Percentiles rank a stretch among this genome's conserved stretches.
These are phyloP conservation scores for Ophiostoma quercus DNA, from an alignment of 2,329 filamentous ascomycete genomes.

Conservation along the genomic window DNA sequence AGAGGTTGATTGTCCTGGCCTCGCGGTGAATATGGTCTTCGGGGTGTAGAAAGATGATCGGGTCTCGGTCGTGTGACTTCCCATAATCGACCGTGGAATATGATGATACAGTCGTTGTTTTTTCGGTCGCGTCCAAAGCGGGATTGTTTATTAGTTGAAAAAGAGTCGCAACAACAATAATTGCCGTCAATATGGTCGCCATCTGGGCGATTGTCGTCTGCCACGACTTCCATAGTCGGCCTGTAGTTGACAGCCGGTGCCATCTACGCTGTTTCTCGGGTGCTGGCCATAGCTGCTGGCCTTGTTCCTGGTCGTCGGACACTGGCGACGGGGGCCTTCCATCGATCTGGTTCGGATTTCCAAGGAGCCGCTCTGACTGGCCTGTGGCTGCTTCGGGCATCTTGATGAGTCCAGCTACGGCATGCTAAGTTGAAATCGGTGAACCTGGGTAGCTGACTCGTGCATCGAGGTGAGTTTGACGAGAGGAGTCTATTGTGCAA, in stretches of 20 bases:
- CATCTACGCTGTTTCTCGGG: not conserved
- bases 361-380: not conserved
- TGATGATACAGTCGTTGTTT: no score
- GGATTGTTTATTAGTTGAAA: not conserved
- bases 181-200: not conserved
- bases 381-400: not conserved
- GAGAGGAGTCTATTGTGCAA: not conserved
- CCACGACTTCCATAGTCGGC: not conserved
- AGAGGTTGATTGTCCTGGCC: conserved; percentile 33
- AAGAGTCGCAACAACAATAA: not conserved
- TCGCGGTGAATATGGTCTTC: conserved; percentile 39
- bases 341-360: not conserved
- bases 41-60: conserved; percentile 35
- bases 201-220: not conserved
- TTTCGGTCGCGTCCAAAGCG: no score
- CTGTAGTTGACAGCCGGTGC: not conserved
- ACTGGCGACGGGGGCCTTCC: not conserved
- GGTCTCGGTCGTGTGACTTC: not conserved
- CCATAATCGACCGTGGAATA: not conserved
- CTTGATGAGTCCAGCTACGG: not conserved
- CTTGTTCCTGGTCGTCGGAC: not conserved
- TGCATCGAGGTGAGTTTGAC: not conserved
- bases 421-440: not conserved
- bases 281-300: not conserved
- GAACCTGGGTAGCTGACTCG: not conserved